These are phyloP conservation scores for Pseudozyma pruni DNA, from an alignment of 1,284 basidiomycete genomes.

Conservation along the genomic window DNA sequence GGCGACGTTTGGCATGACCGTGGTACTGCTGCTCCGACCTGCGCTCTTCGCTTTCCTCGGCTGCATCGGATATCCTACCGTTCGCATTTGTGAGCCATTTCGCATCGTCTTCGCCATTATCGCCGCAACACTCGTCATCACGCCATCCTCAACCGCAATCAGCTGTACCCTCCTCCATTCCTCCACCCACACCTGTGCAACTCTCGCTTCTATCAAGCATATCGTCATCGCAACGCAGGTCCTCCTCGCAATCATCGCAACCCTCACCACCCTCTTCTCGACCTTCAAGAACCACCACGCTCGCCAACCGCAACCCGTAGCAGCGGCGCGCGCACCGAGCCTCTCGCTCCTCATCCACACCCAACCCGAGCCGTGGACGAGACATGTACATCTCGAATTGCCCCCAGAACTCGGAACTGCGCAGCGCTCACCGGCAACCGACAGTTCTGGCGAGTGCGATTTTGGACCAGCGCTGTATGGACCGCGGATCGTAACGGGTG, in stretches of 20 bases:
- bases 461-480: no score
- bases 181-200: neutral
- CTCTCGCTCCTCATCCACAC: conserved; percentile 31
- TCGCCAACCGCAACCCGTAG: neutral
- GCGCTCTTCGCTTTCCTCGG: neutral
- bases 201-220: conserved; percentile 1
- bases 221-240: conserved; percentile 3
- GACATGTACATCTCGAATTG: conserved; percentile 14
- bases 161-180: neutral
- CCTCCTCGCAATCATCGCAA: conserved; percentile 3
- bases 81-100: no score
- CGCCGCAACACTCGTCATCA: no score
- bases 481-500: neutral
- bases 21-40: neutral
- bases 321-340: conserved; percentile 11
- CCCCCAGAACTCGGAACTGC: neutral
- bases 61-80: no score
- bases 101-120: no score
- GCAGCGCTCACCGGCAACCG: no score
- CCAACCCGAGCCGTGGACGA: conserved; percentile 23
- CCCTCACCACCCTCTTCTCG: neutral
- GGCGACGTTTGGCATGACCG: conserved; percentile 6
- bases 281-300: neutral
- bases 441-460: no score
- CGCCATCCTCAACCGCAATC: no score